phyloP scores from a whole-genome alignment of 257 asterid genomes.

The Solanum piurae region DNA sequence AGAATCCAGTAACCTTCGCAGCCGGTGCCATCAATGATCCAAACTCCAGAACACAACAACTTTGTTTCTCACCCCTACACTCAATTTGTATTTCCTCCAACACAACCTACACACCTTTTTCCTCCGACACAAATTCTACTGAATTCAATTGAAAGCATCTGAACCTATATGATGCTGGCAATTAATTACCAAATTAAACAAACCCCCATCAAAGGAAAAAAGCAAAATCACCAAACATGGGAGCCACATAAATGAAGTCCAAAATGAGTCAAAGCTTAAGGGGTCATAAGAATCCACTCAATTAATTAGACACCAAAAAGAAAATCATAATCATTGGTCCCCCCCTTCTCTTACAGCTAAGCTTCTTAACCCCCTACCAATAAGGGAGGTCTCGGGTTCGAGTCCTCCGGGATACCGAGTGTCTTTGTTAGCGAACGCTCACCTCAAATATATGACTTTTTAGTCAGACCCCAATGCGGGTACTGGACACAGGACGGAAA shows the following conservation, averaged over 20 bases:
- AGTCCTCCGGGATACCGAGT: neutral
- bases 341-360: slow-evolving; percentile 1
- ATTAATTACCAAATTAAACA: slow-evolving; percentile 24
- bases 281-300: slow-evolving; percentile 11
- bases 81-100: neutral
- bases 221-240: slow-evolving; percentile 51
- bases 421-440: neutral
- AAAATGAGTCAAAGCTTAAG: slow-evolving; percentile 10
- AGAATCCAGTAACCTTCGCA: slow-evolving; percentile 53
- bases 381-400: neutral
- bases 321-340: slow-evolving; percentile 6
- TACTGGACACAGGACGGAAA: neutral
- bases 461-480: neutral
- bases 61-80: neutral
- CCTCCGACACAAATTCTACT: neutral
- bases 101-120: neutral
- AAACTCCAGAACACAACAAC: neutral
- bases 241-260: slow-evolving; percentile 37
- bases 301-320: neutral
- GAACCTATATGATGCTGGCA: slow-evolving; percentile 27
- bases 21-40: slow-evolving; percentile 58
- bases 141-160: slow-evolving; percentile 20
- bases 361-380: neutral
- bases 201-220: slow-evolving; percentile 24
- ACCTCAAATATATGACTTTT: neutral